Conservation (phyloP, 176 grass and related monocot genomes). For the Secale cereale region DNA sequence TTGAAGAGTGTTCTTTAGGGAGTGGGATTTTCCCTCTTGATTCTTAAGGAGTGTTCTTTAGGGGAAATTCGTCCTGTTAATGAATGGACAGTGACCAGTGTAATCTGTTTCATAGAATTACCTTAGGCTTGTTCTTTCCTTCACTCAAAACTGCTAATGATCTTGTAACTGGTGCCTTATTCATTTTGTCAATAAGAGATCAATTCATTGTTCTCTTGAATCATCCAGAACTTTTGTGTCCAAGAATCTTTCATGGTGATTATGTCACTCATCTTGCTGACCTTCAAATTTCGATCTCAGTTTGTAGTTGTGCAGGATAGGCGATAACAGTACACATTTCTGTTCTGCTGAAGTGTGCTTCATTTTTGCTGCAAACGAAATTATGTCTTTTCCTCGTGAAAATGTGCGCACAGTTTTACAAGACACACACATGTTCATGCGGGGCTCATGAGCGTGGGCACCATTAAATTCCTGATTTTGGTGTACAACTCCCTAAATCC, state of each 20-base stretch:
- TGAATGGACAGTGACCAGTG: conserved; percentile 13
- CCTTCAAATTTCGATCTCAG: neutral
- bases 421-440: too few relatives aligned
- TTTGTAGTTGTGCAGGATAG: neutral
- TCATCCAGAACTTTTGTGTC: neutral
- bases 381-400: too few relatives aligned
- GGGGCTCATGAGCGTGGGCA: too few relatives aligned
- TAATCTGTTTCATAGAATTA: conserved; percentile 44
- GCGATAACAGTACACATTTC: neutral
- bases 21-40: conserved; percentile 17
- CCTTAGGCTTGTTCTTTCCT: conserved; percentile 19
- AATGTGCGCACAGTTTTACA: too few relatives aligned
- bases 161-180: conserved; percentile 28
- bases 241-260: neutral
- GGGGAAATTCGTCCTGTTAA: conserved; percentile 7
- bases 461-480: too few relatives aligned
- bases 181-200: conserved; percentile 24
- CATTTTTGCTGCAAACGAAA: neutral
- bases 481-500: too few relatives aligned
- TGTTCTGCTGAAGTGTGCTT: neutral
- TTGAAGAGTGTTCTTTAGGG: conserved; percentile 29
- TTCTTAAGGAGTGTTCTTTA: conserved; percentile 22
- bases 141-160: conserved; percentile 20
- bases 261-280: neutral
- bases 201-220: conserved; percentile 4